These are phyloP conservation scores for Tremellales sp. DNA, from an alignment of 1,284 basidiomycete genomes.

Conservation along the genomic window DNA sequence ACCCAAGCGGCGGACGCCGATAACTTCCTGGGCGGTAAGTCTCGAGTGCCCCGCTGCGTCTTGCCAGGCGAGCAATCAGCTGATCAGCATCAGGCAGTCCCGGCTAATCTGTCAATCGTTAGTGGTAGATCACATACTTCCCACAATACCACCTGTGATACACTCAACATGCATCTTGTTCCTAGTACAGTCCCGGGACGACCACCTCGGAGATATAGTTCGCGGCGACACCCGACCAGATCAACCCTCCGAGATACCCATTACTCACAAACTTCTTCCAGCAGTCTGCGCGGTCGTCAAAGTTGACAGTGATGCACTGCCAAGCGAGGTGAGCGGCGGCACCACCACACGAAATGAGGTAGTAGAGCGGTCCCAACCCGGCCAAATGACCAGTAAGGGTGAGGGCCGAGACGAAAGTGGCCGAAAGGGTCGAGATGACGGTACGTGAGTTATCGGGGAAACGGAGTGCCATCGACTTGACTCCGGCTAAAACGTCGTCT, in stretches of 20 bases:
- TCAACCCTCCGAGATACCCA: conserved; percentile 80
- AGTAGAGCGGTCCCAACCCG: conserved; percentile 72
- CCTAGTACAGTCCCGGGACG: conserved; percentile 13
- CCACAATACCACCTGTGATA: too few relatives aligned
- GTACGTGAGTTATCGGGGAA: conserved; percentile 73
- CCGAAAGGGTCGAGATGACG: conserved; percentile 71
- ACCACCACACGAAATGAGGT: conserved; percentile 64
- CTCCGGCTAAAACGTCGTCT: conserved; percentile 84
- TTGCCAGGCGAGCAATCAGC: neutral
- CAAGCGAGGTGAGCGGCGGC: conserved; percentile 75
- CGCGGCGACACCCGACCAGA: conserved; percentile 75
- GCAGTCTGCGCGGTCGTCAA: conserved; percentile 75
- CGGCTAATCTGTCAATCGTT: neutral
- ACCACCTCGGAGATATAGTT: conserved; percentile 61
- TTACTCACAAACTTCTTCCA: conserved; percentile 89
- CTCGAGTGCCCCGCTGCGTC: neutral
- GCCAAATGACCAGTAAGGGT: conserved; percentile 75
- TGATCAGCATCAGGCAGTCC: neutral
- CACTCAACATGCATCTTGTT: neutral
- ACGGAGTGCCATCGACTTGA: conserved; percentile 89
- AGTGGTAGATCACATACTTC: neutral
- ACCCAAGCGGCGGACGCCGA: conserved; percentile 36
- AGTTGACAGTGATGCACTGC: conserved; percentile 72
- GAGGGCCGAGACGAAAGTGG: conserved; percentile 69
- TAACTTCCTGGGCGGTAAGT: conserved; percentile 41